A percentile compares a stretch with the other conserved stretches of the same genome.
phyloP scores from a whole-genome alignment of 768 basidiomycete species.

The Kwoniella europaea region DNA sequence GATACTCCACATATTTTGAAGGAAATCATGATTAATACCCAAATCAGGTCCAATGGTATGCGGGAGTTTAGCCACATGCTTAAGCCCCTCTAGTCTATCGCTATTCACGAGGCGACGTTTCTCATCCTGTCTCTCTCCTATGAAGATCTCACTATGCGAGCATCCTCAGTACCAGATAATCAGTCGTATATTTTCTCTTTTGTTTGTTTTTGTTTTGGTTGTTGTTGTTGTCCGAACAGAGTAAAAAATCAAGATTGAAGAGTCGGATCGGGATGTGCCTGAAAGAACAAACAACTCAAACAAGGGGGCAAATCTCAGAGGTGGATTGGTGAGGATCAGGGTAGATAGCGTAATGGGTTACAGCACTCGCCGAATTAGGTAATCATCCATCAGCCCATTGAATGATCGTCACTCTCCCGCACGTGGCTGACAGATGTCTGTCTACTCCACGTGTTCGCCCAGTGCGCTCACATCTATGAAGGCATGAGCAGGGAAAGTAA shows the following conservation, averaged over 20 bases:
- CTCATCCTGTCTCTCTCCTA: neutral
- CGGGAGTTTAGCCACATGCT: constrained; percentile 6
- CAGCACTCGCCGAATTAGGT: constrained; percentile 3
- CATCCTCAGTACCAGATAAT: neutral
- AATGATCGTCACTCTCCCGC: neutral
- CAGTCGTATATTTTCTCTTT: neutral
- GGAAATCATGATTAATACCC: neutral
- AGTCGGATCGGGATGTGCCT: constrained; percentile 11
- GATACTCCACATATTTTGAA: neutral
- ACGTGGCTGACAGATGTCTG: neutral
- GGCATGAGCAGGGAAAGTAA: too few species aligned
- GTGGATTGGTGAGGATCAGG: neutral
- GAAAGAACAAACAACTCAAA: neutral
- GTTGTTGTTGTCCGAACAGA: constrained; percentile 12
- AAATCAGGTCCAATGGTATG: neutral
- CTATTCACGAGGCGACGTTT: neutral
- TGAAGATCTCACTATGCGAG: neutral
- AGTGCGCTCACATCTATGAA: too few species aligned
- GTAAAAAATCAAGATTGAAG: neutral
- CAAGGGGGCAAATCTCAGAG: neutral
- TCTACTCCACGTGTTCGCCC: neutral
- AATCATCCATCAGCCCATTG: neutral
- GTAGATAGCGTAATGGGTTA: neutral
- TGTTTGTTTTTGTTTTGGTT: neutral
- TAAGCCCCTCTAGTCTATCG: neutral